Conservation (phyloP, 306 rosid genomes). For the Quercus engelmannii region DNA sequence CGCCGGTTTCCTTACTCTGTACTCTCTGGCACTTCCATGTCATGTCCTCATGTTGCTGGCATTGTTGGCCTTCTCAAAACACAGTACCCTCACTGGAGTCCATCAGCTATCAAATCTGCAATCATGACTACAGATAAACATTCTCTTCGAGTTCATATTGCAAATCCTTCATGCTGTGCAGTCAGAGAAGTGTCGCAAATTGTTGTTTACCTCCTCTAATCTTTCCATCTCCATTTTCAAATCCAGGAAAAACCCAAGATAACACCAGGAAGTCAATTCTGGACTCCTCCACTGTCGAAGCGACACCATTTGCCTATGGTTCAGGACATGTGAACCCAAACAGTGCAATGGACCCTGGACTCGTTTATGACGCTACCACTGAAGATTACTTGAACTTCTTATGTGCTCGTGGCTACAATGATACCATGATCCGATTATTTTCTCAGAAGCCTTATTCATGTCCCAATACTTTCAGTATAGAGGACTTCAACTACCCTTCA, state of each 20-base stretch:
- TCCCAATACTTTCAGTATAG: conserved; percentile 26
- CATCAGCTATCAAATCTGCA: conserved; percentile 64
- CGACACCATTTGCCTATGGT: conserved; percentile 55
- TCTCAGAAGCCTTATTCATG: conserved; percentile 25
- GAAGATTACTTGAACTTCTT: conserved; percentile 54
- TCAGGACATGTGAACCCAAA: conserved; percentile 56
- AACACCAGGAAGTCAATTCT: conserved; percentile 7
- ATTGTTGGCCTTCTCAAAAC: conserved; percentile 46
- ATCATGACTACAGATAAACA: conserved; percentile 61
- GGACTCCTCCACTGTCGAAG: neutral
- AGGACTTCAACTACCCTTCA: conserved; percentile 65
- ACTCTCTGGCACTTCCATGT: conserved; percentile 57
- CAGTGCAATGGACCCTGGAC: conserved; percentile 58
- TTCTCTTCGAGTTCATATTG: neutral
- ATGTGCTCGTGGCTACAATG: conserved; percentile 51
- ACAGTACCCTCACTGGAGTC: conserved; percentile 60
- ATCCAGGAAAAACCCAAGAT: conserved; percentile 35
- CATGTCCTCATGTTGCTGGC: conserved; percentile 67
- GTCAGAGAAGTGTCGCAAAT: neutral
- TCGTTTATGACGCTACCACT: conserved; percentile 41
- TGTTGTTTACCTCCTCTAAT: neutral
- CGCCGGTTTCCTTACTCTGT: conserved; percentile 25
- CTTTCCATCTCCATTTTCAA: neutral
- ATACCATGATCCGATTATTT: conserved; percentile 16
- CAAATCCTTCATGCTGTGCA: neutral